These are phyloP conservation scores for Kwoniella bestiolae DNA, from an alignment of 768 basidiomycete species.

Conservation along the genomic window DNA sequence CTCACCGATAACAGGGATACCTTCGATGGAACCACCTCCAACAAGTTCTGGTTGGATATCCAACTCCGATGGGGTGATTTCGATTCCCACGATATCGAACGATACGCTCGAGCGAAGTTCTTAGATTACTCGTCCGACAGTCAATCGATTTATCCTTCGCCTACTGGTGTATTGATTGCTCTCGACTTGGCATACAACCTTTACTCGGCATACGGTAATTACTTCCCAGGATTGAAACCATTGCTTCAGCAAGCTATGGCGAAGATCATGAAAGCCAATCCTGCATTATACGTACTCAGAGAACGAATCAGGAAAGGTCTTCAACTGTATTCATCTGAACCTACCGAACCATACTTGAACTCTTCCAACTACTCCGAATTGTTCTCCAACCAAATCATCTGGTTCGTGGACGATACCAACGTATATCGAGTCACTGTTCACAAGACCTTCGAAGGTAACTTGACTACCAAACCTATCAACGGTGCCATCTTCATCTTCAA, in stretches of 20 bases:
- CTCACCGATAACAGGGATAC: conserved; percentile 95
- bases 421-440: conserved; percentile 88
- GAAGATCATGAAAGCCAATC: conserved; percentile 99
- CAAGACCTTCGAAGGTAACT: conserved; percentile 99
- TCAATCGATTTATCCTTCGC: conserved; percentile 99
- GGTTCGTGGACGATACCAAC: conserved; percentile 99
- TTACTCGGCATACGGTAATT: conserved; percentile 98
- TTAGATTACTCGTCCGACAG: conserved; percentile 88
- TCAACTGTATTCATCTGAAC: conserved; percentile 97
- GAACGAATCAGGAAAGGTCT: conserved; percentile 99
- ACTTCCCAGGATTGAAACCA: conserved; percentile 99
- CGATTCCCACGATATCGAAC: conserved; percentile 97
- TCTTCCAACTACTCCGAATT: conserved; percentile 89
- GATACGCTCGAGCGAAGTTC: conserved; percentile 98
- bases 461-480: conserved; percentile 97
- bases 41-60: conserved; percentile 98
- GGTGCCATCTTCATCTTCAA: conserved; percentile 97
- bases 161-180: conserved; percentile 97
- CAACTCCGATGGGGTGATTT: conserved; percentile 71
- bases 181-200: conserved; percentile 98
- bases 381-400: conserved; percentile 98
- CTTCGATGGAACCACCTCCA: conserved; percentile 94
- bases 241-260: conserved; percentile 98
- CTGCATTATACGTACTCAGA: conserved; percentile 92
- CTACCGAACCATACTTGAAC: conserved; percentile 98